Evolutionary conservation across 2,329 filamentous ascomycete genomes (phyloP).

Genomic region (Penicillium sp.): DNA sequence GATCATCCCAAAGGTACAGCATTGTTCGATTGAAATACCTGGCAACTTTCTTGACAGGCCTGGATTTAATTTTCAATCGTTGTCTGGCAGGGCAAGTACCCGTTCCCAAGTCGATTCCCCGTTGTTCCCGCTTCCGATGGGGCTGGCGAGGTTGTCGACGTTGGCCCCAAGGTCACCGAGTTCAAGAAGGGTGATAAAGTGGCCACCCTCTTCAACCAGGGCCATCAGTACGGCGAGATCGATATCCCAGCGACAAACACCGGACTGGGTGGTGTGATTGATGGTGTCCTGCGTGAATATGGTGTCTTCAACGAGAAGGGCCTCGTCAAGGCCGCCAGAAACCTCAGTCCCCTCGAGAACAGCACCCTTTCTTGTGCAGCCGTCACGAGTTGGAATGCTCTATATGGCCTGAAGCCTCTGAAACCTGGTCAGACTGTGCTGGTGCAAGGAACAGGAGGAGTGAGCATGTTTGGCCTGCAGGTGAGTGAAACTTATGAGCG

Average conservation of each 20-base stretch:
- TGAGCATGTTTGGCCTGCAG: slow-evolving; percentile 59
- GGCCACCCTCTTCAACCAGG: slow-evolving; percentile 59
- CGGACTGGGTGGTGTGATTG: slow-evolving; percentile 67
- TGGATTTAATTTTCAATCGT: background rate
- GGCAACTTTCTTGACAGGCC: slow-evolving; percentile 19
- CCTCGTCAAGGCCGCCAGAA: slow-evolving; percentile 63
- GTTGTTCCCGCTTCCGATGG: slow-evolving; percentile 40
- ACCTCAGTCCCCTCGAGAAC: slow-evolving; percentile 56
- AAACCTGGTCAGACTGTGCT: slow-evolving; percentile 59
- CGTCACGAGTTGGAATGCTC: slow-evolving; percentile 66
- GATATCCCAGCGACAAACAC: slow-evolving; percentile 44
- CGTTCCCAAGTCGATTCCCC: slow-evolving; percentile 34
- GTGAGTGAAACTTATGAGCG: slow-evolving; percentile 23
- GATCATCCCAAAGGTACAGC: slow-evolving; percentile 47
- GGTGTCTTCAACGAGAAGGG: slow-evolving; percentile 68
- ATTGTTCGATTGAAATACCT: slow-evolving; percentile 46
- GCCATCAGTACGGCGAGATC: slow-evolving; percentile 55
- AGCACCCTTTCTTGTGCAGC: slow-evolving; percentile 62
- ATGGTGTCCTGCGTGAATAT: slow-evolving; percentile 69
- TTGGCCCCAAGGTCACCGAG: slow-evolving; percentile 57
- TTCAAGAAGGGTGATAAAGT: slow-evolving; percentile 63
- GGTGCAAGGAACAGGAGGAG: slow-evolving; percentile 63
- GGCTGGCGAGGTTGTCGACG: slow-evolving; percentile 50
- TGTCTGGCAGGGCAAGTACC: slow-evolving; percentile 33
- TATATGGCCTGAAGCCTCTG: slow-evolving; percentile 59